A percentile compares a stretch with the other conserved stretches of the same genome.
phyloP scores from a whole-genome alignment of 257 asterid genomes.

The Primulina huaijiensis region DNA sequence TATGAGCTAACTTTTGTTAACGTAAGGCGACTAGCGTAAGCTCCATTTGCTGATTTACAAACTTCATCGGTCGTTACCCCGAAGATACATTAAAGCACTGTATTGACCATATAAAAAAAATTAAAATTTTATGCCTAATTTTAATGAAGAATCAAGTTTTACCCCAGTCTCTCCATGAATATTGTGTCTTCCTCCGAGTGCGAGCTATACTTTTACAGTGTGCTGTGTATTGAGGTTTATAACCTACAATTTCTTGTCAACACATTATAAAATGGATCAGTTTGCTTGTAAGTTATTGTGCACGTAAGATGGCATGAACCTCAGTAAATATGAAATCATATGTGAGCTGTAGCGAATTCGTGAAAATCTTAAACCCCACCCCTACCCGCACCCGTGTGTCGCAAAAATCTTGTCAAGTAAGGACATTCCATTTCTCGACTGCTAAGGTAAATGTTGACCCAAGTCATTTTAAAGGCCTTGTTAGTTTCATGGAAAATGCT shows the following conservation, averaged over 20 bases:
- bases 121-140: too few relatives aligned
- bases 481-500: background rate
- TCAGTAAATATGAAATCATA: too few relatives aligned
- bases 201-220: background rate
- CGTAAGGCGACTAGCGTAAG: background rate
- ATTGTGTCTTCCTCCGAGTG: background rate
- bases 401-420: too few relatives aligned
- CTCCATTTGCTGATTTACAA: background rate
- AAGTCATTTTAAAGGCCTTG: background rate
- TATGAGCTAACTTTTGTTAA: background rate
- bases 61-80: background rate
- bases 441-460: too few relatives aligned
- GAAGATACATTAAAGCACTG: background rate
- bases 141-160: background rate
- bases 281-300: background rate
- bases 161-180: background rate
- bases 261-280: background rate
- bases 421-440: too few relatives aligned
- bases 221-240: background rate
- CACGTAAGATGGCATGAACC: too few relatives aligned
- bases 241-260: background rate
- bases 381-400: too few relatives aligned
- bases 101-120: too few relatives aligned
- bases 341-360: too few relatives aligned
- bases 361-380: too few relatives aligned